Evolutionary conservation across 1,139 yeast genomes (phyloP).

Genomic region (Torulaspora pretoriensis): DNA sequence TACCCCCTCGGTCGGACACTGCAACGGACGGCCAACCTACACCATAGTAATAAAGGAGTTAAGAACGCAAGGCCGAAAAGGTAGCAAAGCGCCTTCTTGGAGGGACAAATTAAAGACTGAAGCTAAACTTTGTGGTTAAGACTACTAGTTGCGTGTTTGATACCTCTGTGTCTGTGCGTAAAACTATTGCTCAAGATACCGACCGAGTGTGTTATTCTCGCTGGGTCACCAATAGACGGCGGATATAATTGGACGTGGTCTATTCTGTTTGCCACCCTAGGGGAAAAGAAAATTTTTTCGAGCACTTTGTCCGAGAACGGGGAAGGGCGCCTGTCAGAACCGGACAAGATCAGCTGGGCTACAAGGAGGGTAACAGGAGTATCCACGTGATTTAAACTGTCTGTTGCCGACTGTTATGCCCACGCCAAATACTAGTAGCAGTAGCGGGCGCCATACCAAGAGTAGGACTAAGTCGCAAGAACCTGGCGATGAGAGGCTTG

Average conservation of each 20-base stretch:
- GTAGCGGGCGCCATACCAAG: slow-evolving; percentile 6
- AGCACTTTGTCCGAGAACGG: slow-evolving; percentile 2
- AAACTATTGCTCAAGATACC: not conserved
- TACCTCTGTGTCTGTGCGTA: not conserved
- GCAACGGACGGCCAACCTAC: not conserved
- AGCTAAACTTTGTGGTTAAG: not conserved
- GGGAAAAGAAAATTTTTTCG: slow-evolving; percentile 2
- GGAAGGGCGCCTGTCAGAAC: not conserved
- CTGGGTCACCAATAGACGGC: not conserved
- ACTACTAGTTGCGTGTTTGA: not conserved
- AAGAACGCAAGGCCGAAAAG: not conserved
- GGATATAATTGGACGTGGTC: not conserved
- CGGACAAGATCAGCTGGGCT: slow-evolving; percentile 6
- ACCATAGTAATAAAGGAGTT: not conserved
- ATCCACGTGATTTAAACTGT: slow-evolving; percentile 1
- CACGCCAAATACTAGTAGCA: slow-evolving; percentile 11
- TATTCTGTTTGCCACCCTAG: slow-evolving; percentile 6
- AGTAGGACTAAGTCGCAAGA: slow-evolving; percentile 7
- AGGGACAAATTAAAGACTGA: not conserved
- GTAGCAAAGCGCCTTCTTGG: not conserved
- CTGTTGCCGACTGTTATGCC: slow-evolving; percentile 7
- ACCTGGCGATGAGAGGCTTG: slow-evolving; percentile 9
- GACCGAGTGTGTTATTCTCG: not conserved
- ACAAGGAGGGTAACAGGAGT: slow-evolving; percentile 1
- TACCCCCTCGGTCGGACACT: not conserved